Conservation (phyloP, 192 early-diverging fungal species). For the Thamnidium elegans region DNA sequence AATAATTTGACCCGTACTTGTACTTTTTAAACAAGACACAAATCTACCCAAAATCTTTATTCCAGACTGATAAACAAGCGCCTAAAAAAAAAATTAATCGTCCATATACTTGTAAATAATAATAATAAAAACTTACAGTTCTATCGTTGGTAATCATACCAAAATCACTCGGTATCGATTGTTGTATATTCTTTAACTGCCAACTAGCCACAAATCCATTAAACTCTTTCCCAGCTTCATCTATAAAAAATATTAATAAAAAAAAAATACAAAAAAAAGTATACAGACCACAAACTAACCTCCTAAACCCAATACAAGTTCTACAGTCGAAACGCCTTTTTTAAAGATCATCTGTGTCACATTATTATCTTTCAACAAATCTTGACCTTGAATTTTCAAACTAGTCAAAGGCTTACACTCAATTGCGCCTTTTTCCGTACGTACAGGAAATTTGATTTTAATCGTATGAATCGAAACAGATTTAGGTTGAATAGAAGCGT, state of each 20-base stretch:
- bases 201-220: constrained; percentile 23
- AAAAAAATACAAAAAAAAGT: neutral
- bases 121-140: neutral
- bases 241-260: constrained; percentile 3
- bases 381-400: constrained; percentile 1
- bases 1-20: constrained; percentile 5
- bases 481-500: constrained; percentile 28
- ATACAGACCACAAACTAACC: neutral
- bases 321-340: neutral
- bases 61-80: constrained; percentile 11
- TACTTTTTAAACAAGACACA: constrained; percentile 16
- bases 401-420: neutral
- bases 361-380: neutral
- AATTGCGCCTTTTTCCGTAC: neutral
- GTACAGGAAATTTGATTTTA: constrained; percentile 22
- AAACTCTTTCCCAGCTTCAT: neutral
- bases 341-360: constrained; percentile 23
- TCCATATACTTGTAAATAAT: neutral
- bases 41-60: constrained; percentile 14
- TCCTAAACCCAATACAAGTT: constrained; percentile 9
- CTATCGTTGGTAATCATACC: neutral
- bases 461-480: constrained; percentile 26
- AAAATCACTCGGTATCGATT: constrained; percentile 7
- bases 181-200: constrained; percentile 8
- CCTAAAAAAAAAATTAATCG: neutral